Conservation (phyloP, 768 basidiomycete species). For the Royoungia palumana region DNA sequence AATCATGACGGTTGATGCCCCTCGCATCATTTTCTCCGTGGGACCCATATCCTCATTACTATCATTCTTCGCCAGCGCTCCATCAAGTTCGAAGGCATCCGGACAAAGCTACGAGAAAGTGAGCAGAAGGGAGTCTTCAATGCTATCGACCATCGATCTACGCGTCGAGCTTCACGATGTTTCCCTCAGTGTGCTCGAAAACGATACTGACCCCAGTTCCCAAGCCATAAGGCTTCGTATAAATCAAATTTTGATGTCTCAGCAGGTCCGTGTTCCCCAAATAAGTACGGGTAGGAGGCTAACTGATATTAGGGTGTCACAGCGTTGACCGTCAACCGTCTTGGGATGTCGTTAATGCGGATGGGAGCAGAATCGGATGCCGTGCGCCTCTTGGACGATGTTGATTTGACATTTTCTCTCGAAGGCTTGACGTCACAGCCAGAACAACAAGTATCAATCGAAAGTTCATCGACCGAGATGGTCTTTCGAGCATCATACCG, state of each 20-base stretch:
- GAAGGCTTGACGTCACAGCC: slow-evolving; percentile 74
- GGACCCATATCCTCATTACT: slow-evolving; percentile 89
- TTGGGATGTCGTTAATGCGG: slow-evolving; percentile 91
- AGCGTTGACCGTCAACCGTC: slow-evolving; percentile 71
- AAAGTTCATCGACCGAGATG: slow-evolving; percentile 76
- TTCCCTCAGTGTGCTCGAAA: slow-evolving; percentile 83
- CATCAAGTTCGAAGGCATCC: slow-evolving; percentile 25
- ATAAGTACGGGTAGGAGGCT: slow-evolving; percentile 3
- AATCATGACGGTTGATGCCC: slow-evolving; percentile 87
- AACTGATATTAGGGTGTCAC: slow-evolving; percentile 61
- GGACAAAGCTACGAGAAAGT: slow-evolving; percentile 14
- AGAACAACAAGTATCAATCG: slow-evolving; percentile 78
- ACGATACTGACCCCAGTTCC: slow-evolving; percentile 72
- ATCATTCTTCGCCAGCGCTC: slow-evolving; percentile 73
- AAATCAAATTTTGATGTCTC: slow-evolving; percentile 80
- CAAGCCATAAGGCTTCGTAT: slow-evolving; percentile 87
- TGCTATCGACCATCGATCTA: slow-evolving; percentile 44
- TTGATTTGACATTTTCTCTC: slow-evolving; percentile 83
- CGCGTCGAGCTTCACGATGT: slow-evolving; percentile 89
- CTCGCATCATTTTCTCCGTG: slow-evolving; percentile 86
- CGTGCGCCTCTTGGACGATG: slow-evolving; percentile 89
- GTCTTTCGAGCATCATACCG: slow-evolving; percentile 94
- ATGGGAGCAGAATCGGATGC: slow-evolving; percentile 84
- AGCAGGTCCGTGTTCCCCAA: slow-evolving; percentile 63
- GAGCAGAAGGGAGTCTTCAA: slow-evolving; percentile 10